Conservation (phyloP, 768 basidiomycete genomes). For the Macrolepiota dolichaula region DNA sequence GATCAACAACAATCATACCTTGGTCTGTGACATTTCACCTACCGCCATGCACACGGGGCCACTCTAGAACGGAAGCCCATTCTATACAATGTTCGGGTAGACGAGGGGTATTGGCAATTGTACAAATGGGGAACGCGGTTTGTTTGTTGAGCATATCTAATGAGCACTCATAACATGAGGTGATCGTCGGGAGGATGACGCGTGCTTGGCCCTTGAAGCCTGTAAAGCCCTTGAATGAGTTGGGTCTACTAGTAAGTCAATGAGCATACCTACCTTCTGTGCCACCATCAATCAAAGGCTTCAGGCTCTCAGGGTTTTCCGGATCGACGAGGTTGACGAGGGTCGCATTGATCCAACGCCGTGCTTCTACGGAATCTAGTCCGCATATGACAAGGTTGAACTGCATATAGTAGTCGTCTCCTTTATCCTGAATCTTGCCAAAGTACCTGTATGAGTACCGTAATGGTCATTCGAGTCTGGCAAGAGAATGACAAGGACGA, state of each 20-base stretch:
- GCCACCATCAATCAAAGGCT: conserved; percentile 97
- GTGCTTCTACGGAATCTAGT: conserved; percentile 94
- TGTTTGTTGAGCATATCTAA: conserved; percentile 98
- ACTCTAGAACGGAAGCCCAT: conserved; percentile 98
- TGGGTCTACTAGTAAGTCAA: not conserved
- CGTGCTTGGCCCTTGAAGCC: conserved; percentile 99
- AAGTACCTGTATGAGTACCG: conserved; percentile 59
- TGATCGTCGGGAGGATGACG: conserved; percentile 91
- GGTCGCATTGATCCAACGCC: conserved; percentile 98
- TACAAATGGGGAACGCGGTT: conserved; percentile 96
- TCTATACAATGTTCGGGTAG: conserved; percentile 99
- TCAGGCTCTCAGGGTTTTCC: conserved; percentile 90
- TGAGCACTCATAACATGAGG: conserved; percentile 97
- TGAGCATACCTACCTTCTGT: conserved; percentile 72
- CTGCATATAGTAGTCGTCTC: conserved; percentile 90
- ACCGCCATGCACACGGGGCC: conserved; percentile 95
- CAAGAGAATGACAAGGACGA: not conserved
- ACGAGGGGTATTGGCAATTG: conserved; percentile 97
- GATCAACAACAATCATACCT: not conserved
- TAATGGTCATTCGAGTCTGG: not conserved
- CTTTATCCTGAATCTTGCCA: conserved; percentile 98
- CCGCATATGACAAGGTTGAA: conserved; percentile 98
- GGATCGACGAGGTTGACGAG: conserved; percentile 91
- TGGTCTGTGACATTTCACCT: conserved; percentile 11
- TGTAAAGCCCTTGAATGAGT: conserved; percentile 25